Evolutionary conservation across 2,329 filamentous ascomycete genomes (phyloP), one percentile per base, ranked within the genome.

Genomic region (Fusarium sp.): DNA sequence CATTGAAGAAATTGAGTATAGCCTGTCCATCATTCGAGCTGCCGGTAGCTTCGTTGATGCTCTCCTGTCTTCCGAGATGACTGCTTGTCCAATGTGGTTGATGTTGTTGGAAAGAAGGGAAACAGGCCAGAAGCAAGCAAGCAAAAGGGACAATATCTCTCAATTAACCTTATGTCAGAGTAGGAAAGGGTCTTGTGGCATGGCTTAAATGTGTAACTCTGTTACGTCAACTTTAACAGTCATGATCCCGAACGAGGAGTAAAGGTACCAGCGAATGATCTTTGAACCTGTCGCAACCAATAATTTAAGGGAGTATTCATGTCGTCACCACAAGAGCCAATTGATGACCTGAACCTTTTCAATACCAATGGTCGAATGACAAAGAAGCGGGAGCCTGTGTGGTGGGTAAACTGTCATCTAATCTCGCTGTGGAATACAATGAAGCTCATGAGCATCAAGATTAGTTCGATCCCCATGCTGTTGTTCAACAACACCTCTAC

Each of bases 161-260:
- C 5, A 37, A 2, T 37, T 3, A 34, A 34, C 16, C 4, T 10
- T 37, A 6, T n/a, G n/a, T n/a, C 34, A 37, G 3, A 4, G 16
- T 10, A 37, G 31, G 18, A 37, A 34, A n/a, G 18, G 9, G 34
- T n/a, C 16, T 6, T n/a, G 3, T 37, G 16, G 9, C 34, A 4
- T n/a, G 3, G 5, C 9, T 37, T 6, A 0, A 11, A n/a, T 6
- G 9, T 11, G 16, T 2, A 18, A 11, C 5, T 37, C 9, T 37
- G 8, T 11, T 6, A 0, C 18, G 31, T 11, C 3, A n/a, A 37
- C 3, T 5, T 37, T 37, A 4, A 10, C 9, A 6, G 31, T 4
- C 5, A 37, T 0, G 5, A 37, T n/a, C 31, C 31, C 9, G 31
- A 37, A n/a, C 31, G 16, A 11, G 1, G 9, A 18, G 31, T 18